Evolutionary conservation across 768 basidiomycete genomes (phyloP).

Genomic region (Megacollybia marginata): DNA sequence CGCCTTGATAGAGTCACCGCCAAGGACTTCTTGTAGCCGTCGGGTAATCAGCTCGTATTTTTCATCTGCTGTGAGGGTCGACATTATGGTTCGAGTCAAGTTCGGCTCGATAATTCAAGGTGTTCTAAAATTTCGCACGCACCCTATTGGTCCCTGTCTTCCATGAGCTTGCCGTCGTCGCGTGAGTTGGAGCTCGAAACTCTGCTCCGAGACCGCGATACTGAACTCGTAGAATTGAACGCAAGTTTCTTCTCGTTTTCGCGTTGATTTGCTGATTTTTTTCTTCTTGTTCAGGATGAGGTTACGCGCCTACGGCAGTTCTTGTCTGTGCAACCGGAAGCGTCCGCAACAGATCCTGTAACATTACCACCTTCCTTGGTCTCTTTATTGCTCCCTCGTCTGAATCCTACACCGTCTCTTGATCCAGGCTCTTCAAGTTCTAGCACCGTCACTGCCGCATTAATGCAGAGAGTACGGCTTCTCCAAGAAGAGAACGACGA

Average conservation of each 20-base stretch:
- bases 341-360: conserved; percentile 53
- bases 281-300: conserved; percentile 50
- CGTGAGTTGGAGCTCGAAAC: conserved; percentile 80
- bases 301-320: conserved; percentile 60
- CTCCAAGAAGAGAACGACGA: conserved; percentile 88
- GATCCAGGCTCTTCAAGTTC: conserved; percentile 24
- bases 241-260: conserved; percentile 26
- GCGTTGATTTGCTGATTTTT: too few relatives aligned
- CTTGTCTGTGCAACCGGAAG: conserved; percentile 51
- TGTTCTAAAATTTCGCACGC: too few relatives aligned
- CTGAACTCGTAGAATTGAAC: conserved; percentile 61
- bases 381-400: conserved; percentile 61
- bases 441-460: conserved; percentile 61
- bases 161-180: conserved; percentile 65
- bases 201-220: conserved; percentile 68
- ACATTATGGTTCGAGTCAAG: neutral
- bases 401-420: conserved; percentile 34
- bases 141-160: too few relatives aligned
- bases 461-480: conserved; percentile 63
- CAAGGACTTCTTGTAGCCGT: conserved; percentile 80
- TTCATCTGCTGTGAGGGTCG: conserved; percentile 17
- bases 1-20: conserved; percentile 74
- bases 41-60: conserved; percentile 82
- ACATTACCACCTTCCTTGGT: conserved; percentile 67
- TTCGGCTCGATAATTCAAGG: neutral